Evolutionary conservation across 129 eudicot genomes (phyloP), one percentile per base, ranked within the genome.

Genomic region (Flaveria brownii): DNA sequence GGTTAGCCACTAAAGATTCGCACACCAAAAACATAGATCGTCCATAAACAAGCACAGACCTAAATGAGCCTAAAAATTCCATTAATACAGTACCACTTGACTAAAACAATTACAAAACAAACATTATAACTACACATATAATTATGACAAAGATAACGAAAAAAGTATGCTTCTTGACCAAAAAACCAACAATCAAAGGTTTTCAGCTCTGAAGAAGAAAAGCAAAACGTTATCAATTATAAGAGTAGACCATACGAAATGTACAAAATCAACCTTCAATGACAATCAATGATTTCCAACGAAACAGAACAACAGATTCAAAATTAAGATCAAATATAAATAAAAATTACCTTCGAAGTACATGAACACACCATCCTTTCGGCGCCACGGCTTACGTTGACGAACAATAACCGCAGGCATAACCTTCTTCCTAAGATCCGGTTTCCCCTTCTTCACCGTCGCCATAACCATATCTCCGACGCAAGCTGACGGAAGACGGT

Each of bases 391-490:
- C 84, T 93, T 93, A 28, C 98, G 88, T 74, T 93, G 98, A 65
- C 98, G 87, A 66, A 93, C 97, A 52, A 93, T 86, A 71, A 93
- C 98, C 47, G 98, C 98, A 3, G 96, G 98, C 98, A 91, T 93
- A 41, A 93, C 98, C 82, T 93, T 93, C 96, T 93, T 93, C 76
- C 98, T 85, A 16, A 93, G 87, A 87, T 93, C 98, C 18, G 98
- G 98, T 84, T 93, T 93, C 3, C 98, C 98, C 62, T 93, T 93
- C 91, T 93, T 93, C 33, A 93, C 98, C 11, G 97, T 93, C 2
- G 98, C 98, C 98, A 93, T 93, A 25, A 93, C 98, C 98, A 92
- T 92, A 66, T 92, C 98, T 17, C 98, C 98, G 13, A 92, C 98
- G 36, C 98, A 92, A 36, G 96, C 96, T 6, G 93, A 88, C 9